Base-by-base conservation (phyloP, 768 basidiomycete species). In the Suillus tomentosus region DNA sequence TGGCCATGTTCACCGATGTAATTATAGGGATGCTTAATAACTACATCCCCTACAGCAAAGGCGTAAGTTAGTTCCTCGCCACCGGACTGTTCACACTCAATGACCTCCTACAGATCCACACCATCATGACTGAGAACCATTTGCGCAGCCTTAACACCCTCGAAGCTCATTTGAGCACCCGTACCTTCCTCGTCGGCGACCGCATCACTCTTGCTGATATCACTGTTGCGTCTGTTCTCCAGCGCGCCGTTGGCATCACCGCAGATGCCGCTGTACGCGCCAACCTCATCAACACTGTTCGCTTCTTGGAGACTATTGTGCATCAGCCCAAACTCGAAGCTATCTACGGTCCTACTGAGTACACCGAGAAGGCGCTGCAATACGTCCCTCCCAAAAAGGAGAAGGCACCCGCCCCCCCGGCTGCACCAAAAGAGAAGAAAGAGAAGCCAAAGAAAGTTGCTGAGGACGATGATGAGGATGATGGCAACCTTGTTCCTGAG, bases 121-220 rank as follows among this genome's bases (percentile, higher is more conserved):
- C 74, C 57, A 57, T 66, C 54, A 73, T 86, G 63, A 69, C 78
- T 17, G 88, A 91, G 55, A 83, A 82, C 42, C 82, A 88, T 71
- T 66, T 77, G 48, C 82, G 85, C 54, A 78, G 85, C 22, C 81
- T 97, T 58, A 79, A 79, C 47, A 87, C 86, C 67, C 81, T 99
- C 63, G 86, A 99, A 68, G 76, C 79, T 40, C 85, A 92, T 80
- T 87, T 99, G 70, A 74, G 81, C 57, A 82, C 86, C 63, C 87
- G 85, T 73, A 99, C 96, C 54, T 99, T 88, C 85, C 85, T 99
- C 71, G 95, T 95, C 62, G 90, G 89, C 68, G 94, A 99, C 75
- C 92, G 96, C 72, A 91, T 99, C 83, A 94, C 95, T 66, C 84
- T 96, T 55, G 97, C 95, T 67, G 97, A 99, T 72, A 76, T 99